phyloP scores from a whole-genome alignment of 495 filamentous ascomycete genomes.

The Penicillium ucsense region DNA sequence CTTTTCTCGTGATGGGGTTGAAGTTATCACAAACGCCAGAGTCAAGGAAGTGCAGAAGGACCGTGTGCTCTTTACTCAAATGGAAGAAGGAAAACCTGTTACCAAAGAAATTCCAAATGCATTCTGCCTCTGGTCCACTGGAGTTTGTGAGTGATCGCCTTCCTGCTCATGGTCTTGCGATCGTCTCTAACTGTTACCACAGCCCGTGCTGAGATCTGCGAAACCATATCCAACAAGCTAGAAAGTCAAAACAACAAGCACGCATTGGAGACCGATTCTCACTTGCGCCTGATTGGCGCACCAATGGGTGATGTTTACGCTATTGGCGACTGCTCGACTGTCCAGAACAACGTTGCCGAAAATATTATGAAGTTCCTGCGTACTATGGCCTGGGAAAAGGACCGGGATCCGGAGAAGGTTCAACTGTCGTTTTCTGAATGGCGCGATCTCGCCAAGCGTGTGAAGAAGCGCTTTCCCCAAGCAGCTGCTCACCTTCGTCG shows the following conservation, averaged over 20 bases:
- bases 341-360: constrained; percentile 89
- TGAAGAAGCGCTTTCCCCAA: constrained; percentile 87
- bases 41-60: constrained; percentile 82
- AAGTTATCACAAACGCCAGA: constrained; percentile 81
- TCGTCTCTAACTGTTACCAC: neutral
- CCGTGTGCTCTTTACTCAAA: constrained; percentile 80
- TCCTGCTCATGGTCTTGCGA: neutral
- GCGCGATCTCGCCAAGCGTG: constrained; percentile 68
- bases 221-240: constrained; percentile 61
- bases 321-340: constrained; percentile 93
- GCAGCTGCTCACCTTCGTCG: constrained; percentile 82
- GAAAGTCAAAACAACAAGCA: constrained; percentile 78
- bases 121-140: constrained; percentile 97
- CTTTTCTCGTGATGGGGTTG: constrained; percentile 83
- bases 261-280: constrained; percentile 90
- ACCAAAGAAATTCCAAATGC: constrained; percentile 92
- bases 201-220: constrained; percentile 73
- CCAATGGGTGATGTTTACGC: constrained; percentile 94
- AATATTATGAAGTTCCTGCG: constrained; percentile 84
- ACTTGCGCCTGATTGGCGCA: constrained; percentile 83
- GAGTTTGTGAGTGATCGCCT: constrained; percentile 47
- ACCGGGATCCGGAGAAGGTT: constrained; percentile 74
- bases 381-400: constrained; percentile 83
- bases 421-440: constrained; percentile 81
- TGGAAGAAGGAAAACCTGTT: constrained; percentile 60